Base-by-base conservation (phyloP, 305 asterid species). In the Fraxinus greggii region DNA sequence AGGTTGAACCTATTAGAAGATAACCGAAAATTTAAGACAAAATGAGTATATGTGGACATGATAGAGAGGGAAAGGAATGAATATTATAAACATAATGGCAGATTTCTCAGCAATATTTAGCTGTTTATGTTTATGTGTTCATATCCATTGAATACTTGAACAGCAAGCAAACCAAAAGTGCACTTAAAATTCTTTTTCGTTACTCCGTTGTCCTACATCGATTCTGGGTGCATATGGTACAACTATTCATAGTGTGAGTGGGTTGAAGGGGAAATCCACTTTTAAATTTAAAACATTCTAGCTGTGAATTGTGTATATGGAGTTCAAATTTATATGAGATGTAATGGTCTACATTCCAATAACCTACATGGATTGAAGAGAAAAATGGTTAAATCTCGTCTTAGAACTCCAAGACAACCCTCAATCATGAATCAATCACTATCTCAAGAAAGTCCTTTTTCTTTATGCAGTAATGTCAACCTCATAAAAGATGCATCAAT, bases 1-100 rank as follows among this genome's bases (percentile, higher is more conserved):
- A 94, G 85, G 88, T 92, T 88, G 90, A 83, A 93, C 94, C 99
- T 95, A 76, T 75, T 61, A 56, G 65, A 78, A 38, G 75, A 70
- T 83, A 79, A 40, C 51, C 42, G 31, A 75, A 80, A 80, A 61
- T 61, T 19, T 40, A 51, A 81, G 74, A 76, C 26, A 51, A 63
- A 51, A 81, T 77, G 76, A 81, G 79, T 51, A 76, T 9, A 23
- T 2, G 72, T 36, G 67, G 38, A n/a, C 80, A 15, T 15, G 65
- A 83, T 21, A 61, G 72, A 21, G 31, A 61, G 31, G 35, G 9
- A 36, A 40, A 73, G 63, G 42, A 31, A 81, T 42, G 56, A 40
- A 17, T 28, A 59, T 21, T 33, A 76, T 5, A 17, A 72, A 31
- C 61, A 29, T 24, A 51, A 61, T 7, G 69, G 51, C 67, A 61